A percentile compares a stretch with the other conserved stretches of the same genome.
Conservation (phyloP, 495 filamentous ascomycete species). For the Lophiotrema nucula region DNA sequence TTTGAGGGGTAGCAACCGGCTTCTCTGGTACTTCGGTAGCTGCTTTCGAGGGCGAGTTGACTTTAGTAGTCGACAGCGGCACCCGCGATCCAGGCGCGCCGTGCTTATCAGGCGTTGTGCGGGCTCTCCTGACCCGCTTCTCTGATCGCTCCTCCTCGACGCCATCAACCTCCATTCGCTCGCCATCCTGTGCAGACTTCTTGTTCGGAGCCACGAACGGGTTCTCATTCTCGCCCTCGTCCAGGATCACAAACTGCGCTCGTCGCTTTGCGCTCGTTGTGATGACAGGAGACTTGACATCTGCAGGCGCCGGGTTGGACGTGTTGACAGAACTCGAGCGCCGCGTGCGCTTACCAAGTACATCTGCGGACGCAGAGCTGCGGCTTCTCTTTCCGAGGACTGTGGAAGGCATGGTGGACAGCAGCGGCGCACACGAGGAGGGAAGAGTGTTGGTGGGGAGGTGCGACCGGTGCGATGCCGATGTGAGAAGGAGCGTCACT, state of each 20-base stretch:
- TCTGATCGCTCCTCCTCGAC: conserved; percentile 35
- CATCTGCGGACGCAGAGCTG: conserved; percentile 41
- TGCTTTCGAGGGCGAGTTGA: conserved; percentile 38
- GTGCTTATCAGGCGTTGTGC: conserved; percentile 40
- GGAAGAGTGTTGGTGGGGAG: conserved; percentile 18
- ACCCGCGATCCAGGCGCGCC: conserved; percentile 30
- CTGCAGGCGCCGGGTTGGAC: conserved; percentile 24
- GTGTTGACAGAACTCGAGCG: conserved; percentile 27
- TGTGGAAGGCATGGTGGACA: conserved; percentile 57
- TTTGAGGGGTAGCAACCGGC: conserved; percentile 53
- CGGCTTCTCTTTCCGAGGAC: conserved; percentile 74
- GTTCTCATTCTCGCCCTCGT: conserved; percentile 55
- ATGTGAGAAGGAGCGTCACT: conserved; percentile 3
- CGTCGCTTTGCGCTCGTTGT: conserved; percentile 62
- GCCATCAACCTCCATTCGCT: conserved; percentile 42
- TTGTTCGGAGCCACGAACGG: conserved; percentile 44
- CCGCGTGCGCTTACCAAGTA: conserved; percentile 55
- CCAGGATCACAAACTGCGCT: conserved; percentile 46
- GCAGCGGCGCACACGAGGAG: not conserved
- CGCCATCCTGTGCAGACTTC: conserved; percentile 18
- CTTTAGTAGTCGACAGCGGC: conserved; percentile 36
- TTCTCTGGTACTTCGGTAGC: conserved; percentile 30
- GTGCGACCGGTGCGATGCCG: conserved; percentile 14
- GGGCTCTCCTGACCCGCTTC: conserved; percentile 24
- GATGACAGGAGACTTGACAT: conserved; percentile 11